Percentiles rank a stretch among this genome's conserved stretches.
Evolutionary conservation across 306 rosid genomes (phyloP).

Genomic region (barrel medic (Medicago truncatula)): MtrunA17r5.0-ANR NC_053048.1:35526001-35526500

Average conservation of each 20-base stretch:
- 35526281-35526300: background rate
- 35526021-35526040: background rate
- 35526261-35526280: background rate
- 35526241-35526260: background rate
- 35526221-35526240: background rate
- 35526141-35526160: too few relatives aligned
- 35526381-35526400: too few relatives aligned
- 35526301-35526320: background rate
- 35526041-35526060: background rate
- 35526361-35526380: too few relatives aligned
- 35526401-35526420: too few relatives aligned
- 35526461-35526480: too few relatives aligned
- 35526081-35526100: background rate
- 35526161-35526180: background rate
- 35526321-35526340: background rate
- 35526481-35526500: too few relatives aligned
- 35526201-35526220: background rate
- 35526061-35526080: background rate
- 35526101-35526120: background rate
- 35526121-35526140: too few relatives aligned
- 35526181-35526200: background rate
- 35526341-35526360: too few relatives aligned
- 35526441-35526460: too few relatives aligned
- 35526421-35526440: too few relatives aligned
- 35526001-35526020: background rate